Evolutionary conservation across 495 filamentous ascomycete genomes (phyloP).

Genomic region (Patellaria atrata): DNA sequence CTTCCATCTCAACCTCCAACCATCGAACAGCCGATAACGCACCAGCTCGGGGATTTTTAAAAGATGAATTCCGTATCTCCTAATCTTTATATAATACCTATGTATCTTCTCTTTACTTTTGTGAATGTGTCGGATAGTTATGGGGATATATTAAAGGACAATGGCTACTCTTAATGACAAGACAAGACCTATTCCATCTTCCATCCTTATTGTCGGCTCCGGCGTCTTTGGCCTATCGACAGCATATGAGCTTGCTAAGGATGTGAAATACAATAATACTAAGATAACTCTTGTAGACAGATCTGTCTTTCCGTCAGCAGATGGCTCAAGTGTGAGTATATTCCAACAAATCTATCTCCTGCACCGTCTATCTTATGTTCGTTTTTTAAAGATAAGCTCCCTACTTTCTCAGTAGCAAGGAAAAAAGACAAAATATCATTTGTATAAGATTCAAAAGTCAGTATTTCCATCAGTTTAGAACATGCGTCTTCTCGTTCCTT

Average conservation of each 20-base stretch:
- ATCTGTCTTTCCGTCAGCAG: slow-evolving; percentile 27
- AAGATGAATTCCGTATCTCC: too few relatives aligned
- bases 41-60: too few relatives aligned
- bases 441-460: background rate
- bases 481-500: too few relatives aligned
- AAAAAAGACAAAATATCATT: background rate
- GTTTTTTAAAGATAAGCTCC: too few relatives aligned
- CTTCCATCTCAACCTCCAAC: too few relatives aligned
- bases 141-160: too few relatives aligned
- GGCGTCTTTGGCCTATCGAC: slow-evolving; percentile 55
- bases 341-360: background rate
- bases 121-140: too few relatives aligned
- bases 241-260: slow-evolving; percentile 41
- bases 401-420: too few relatives aligned
- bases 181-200: slow-evolving; percentile 7
- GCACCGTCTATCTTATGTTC: background rate
- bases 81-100: too few relatives aligned
- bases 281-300: slow-evolving; percentile 46
- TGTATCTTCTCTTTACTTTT: too few relatives aligned
- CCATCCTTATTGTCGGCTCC: slow-evolving; percentile 42
- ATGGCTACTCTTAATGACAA: background rate
- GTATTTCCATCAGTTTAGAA: too few relatives aligned
- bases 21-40: too few relatives aligned
- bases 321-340: slow-evolving; percentile 18
- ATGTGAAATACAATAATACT: slow-evolving; percentile 31